Percentiles rank a stretch among this genome's conserved stretches.
These are phyloP conservation scores for Ganoderma boninense DNA, from an alignment of 1,284 basidiomycete genomes.

Conservation along the genomic window DNA sequence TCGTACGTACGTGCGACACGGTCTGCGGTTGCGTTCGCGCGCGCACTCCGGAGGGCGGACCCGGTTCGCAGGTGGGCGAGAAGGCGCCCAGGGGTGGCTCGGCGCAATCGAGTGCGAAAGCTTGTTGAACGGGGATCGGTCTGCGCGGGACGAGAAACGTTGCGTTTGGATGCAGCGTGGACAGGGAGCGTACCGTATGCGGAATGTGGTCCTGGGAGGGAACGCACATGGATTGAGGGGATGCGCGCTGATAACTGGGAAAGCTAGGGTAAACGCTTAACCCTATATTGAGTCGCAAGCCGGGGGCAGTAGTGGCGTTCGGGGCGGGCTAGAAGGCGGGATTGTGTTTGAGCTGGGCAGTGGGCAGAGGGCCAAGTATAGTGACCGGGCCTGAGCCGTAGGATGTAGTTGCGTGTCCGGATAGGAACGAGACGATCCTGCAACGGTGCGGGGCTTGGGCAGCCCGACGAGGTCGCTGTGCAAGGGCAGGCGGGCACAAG, in stretches of 20 bases:
- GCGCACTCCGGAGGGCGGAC: slow-evolving; percentile 8
- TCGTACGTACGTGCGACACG: slow-evolving; percentile 13
- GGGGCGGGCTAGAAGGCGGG: slow-evolving; percentile 12
- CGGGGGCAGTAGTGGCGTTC: slow-evolving; percentile 15
- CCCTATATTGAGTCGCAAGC: slow-evolving; percentile 18
- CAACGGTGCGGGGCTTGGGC: slow-evolving; percentile 6
- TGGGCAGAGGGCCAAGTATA: slow-evolving; percentile 28
- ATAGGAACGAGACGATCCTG: slow-evolving; percentile 21
- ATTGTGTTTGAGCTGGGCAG: slow-evolving; percentile 15
- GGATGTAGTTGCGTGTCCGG: neutral
- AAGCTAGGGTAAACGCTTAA: slow-evolving; percentile 19
- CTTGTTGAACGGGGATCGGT: slow-evolving; percentile 13
- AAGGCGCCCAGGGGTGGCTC: neutral
- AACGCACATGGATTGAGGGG: slow-evolving; percentile 14
- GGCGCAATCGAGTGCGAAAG: slow-evolving; percentile 1
- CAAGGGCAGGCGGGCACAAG: slow-evolving; percentile 21
- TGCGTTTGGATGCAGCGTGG: slow-evolving; percentile 22
- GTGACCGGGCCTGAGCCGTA: slow-evolving; percentile 26
- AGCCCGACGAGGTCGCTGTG: slow-evolving; percentile 9
- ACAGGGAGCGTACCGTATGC: slow-evolving; percentile 19
- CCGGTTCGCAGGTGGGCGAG: slow-evolving; percentile 6
- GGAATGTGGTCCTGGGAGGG: slow-evolving; percentile 26
- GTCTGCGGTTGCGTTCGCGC: neutral
- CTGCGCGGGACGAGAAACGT: slow-evolving; percentile 11
- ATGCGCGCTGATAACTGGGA: slow-evolving; percentile 26